These are phyloP conservation scores for Melanogaster broomeanus DNA, from an alignment of 768 basidiomycete species.

Conservation along the genomic window DNA sequence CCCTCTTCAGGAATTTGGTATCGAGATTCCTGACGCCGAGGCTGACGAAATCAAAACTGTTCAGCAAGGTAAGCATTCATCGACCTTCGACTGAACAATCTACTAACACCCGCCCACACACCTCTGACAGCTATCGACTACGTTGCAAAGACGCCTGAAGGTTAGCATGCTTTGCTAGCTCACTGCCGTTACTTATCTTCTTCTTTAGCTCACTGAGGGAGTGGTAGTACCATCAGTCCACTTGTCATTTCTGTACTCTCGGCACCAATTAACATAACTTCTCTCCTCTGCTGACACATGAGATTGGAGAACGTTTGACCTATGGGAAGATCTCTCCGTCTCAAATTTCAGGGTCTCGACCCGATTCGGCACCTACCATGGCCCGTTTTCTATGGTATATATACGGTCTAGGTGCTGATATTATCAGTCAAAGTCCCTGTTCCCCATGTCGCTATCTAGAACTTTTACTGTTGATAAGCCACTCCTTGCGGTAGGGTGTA, in stretches of 20 bases:
- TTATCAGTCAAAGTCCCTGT: background rate
- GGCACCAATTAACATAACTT: constrained; percentile 17
- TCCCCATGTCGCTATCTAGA: constrained; percentile 9
- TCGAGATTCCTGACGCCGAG: constrained; percentile 97
- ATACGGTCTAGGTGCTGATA: background rate
- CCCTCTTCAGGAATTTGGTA: constrained; percentile 78
- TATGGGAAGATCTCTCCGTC: background rate
- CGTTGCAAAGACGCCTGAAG: constrained; percentile 90
- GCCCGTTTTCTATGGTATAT: constrained; percentile 7
- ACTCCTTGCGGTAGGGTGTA: constrained; percentile 54
- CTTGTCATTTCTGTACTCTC: constrained; percentile 18
- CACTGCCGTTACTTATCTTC: constrained; percentile 11
- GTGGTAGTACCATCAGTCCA: constrained; percentile 6
- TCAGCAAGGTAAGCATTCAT: constrained; percentile 67
- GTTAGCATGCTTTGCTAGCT: constrained; percentile 39
- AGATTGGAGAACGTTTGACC: background rate
- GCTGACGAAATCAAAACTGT: constrained; percentile 94
- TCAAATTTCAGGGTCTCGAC: constrained; percentile 5
- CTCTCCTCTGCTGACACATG: background rate
- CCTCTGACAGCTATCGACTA: constrained; percentile 81
- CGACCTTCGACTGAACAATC: background rate
- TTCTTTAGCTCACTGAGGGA: constrained; percentile 48
- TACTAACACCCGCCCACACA: constrained; percentile 8
- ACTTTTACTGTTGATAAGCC: constrained; percentile 36
- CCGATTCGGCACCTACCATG: constrained; percentile 7